Evolutionary conservation across 768 basidiomycete species (phyloP).

Genomic region (Hirschioporus abietinus): DNA sequence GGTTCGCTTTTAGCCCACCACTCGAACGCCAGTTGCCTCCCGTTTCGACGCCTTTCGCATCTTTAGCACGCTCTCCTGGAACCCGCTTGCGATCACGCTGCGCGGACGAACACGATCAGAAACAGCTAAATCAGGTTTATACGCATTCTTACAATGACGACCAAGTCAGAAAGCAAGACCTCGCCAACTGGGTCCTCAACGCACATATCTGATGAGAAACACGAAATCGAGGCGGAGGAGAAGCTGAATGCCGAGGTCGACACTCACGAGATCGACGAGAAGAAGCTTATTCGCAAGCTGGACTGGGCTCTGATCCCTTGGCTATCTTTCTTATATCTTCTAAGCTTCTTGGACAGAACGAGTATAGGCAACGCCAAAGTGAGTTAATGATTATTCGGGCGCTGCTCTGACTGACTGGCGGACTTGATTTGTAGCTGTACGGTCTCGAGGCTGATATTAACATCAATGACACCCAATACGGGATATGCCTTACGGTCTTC

Average conservation of each 20-base stretch:
- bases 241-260: conserved; percentile 20
- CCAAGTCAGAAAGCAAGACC: not conserved
- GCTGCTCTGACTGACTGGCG: not conserved
- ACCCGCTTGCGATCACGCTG: too few relatives aligned
- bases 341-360: conserved; percentile 64
- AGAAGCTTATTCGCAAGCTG: conserved; percentile 64
- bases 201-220: conserved; percentile 1
- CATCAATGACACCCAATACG: conserved; percentile 61
- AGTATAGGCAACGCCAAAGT: conserved; percentile 48
- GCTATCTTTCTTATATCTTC: conserved; percentile 69
- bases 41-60: too few relatives aligned
- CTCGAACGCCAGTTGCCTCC: not conserved
- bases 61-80: too few relatives aligned
- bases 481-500: conserved; percentile 54
- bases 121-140: too few relatives aligned
- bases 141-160: not conserved
- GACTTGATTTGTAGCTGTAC: conserved; percentile 45
- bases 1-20: not conserved
- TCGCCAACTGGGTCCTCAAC: not conserved
- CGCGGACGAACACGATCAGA: not conserved
- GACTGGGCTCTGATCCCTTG: conserved; percentile 63
- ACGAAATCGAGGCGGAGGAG: conserved; percentile 13
- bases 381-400: conserved; percentile 15
- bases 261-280: conserved; percentile 57
- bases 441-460: conserved; percentile 51